Base-by-base conservation (phyloP, 1,284 basidiomycete genomes). In the Microstroma glucosiphilum region DNA sequence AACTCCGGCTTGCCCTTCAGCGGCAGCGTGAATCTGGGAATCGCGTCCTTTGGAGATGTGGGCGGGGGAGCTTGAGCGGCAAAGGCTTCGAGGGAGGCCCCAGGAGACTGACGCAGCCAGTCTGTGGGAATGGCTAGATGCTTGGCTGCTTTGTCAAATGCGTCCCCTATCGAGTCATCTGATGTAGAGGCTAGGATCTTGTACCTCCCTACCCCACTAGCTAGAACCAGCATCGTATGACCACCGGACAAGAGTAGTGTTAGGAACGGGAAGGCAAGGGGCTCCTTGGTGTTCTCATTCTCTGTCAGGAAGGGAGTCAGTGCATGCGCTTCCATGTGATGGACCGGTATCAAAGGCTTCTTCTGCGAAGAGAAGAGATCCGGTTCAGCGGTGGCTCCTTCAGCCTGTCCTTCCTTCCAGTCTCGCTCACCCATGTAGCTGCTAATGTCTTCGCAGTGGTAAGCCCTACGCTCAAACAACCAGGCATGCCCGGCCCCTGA, bases 321-420 rank as follows among this genome's bases (percentile, higher is more conserved):
- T 0, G 69, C 68, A 57, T 73, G 70, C 7, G 70, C 75, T 40
- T 67, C 72, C 77, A 79, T 79, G 55, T 79, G 77, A 61, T 79
- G 77, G 0, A 72, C 60, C 48, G 76, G 75, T 25, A 79, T 66
- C 9, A 79, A 40, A 12, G 76, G 74, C 26, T 69, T 73, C 11
- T 37, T 37, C 30, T 37, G 30, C 30, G 30, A 37, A 37, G 3
- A 37, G 30, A 37, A 37, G 30, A 37, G 30, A 37, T 37, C 30
- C 9, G 9, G 9, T 37, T 37, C 30, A 37, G 30, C 3, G 9
- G 9, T 9, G 30, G 9, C n/a, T 37, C 30, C 30, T 3, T 3
- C 30, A 37, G 30, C 30, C 9, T 37, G 30, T 9, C 30, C 30
- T 4, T 37, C 30, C 30, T 37, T 37, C 30, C 30, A 37, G 30